A percentile compares a stretch with the other conserved stretches of the same genome.
Evolutionary conservation across 768 basidiomycete species (phyloP).

Genomic region (Russula abietina): DNA sequence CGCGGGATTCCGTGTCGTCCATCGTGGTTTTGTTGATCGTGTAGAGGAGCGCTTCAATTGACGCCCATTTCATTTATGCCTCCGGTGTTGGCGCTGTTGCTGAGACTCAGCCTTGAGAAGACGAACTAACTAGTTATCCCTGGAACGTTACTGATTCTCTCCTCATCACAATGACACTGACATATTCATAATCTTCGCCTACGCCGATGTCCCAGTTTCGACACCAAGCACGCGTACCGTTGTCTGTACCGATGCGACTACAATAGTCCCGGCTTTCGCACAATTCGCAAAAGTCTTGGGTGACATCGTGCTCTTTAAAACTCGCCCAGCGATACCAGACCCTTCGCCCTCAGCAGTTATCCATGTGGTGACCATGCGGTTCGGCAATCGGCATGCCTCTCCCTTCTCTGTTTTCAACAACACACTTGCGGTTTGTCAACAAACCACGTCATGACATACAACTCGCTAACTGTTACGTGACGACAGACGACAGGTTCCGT

Average conservation of each 20-base stretch:
- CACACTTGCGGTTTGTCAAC: slow-evolving; percentile 46
- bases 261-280: slow-evolving; percentile 55
- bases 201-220: slow-evolving; percentile 64
- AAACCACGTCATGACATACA: slow-evolving; percentile 52
- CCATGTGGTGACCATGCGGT: slow-evolving; percentile 70
- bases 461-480: slow-evolving; percentile 54
- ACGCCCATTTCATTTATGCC: too few species aligned
- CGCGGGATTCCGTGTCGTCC: slow-evolving; percentile 14
- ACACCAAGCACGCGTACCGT: slow-evolving; percentile 53
- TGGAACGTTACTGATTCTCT: slow-evolving; percentile 26
- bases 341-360: slow-evolving; percentile 45
- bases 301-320: slow-evolving; percentile 46
- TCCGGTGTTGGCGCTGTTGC: too few species aligned
- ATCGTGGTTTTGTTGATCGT: slow-evolving; percentile 5
- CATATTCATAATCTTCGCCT: slow-evolving; percentile 51
- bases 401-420: slow-evolving; percentile 3
- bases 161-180: background rate
- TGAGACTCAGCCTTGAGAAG: too few species aligned
- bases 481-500: slow-evolving; percentile 51
- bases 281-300: slow-evolving; percentile 61
- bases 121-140: slow-evolving; percentile 33
- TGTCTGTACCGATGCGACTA: slow-evolving; percentile 65
- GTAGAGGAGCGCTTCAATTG: background rate
- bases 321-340: background rate
- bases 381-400: background rate